Evolutionary conservation across 768 basidiomycete genomes (phyloP), one percentile per base, ranked within the genome.

Genomic region (Phanerochaete carnosa): DNA sequence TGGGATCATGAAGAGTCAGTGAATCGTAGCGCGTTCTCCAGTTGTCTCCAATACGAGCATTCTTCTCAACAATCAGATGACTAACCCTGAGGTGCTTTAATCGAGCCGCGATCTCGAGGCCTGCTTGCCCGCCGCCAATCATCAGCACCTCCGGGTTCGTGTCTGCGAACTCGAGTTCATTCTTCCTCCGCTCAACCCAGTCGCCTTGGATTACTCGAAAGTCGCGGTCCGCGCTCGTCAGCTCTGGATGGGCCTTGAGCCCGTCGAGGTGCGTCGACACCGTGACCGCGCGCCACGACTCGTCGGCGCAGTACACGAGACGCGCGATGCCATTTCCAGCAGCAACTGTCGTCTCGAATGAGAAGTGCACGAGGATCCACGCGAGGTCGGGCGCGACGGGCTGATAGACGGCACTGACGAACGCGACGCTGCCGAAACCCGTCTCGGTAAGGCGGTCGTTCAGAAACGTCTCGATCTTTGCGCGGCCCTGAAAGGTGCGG

Each of bases 61-160:
- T 79, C 69, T 79, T 83, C 67, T 92, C 89, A 46, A 90, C 74
- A 15, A 89, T 71, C 7, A 86, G 70, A 4, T 73, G 70, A 16
- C 70, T 61, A 4, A 85, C 73, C 32, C 74, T 79, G 6, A 83
- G 72, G 4, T 68, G 68, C 64, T 81, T 80, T 55, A 88, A 74
- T 33, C 84, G 74, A 5, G 83, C 85, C 0, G 83, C 82, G 25
- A 81, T 59, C 6, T 77, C 79, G 28, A 83, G 64, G 1, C 84
- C 84, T 58, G 75, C 73, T 22, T 83, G 83, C 2, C 81, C 80
- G 11, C 69, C 77, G 2, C 81, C 79, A 29, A 80, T 72, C 30
- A 87, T 71, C 59, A 87, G 63, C 2, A 86, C 86, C 3, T 72
- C 68, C 0, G 86, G 86, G 25, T 83, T 77, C 19, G 70, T 69